These are phyloP conservation scores for Lachnellula suecica DNA, from an alignment of 2,329 filamentous ascomycete genomes.

Conservation along the genomic window DNA sequence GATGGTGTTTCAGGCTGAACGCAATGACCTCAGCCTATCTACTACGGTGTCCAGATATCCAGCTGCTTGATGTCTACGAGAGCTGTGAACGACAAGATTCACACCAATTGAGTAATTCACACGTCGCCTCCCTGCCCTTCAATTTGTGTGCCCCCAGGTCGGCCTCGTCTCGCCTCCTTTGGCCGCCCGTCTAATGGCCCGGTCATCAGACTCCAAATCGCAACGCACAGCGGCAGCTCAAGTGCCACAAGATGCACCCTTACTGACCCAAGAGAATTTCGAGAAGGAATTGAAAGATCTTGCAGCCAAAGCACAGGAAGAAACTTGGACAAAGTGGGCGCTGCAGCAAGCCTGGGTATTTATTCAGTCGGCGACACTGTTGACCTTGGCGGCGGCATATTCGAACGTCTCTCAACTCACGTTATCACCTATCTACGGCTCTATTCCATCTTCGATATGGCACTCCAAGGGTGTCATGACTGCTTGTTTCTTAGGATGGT, in stretches of 20 bases:
- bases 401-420: constrained; percentile 72
- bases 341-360: constrained; percentile 28
- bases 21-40: constrained; percentile 6
- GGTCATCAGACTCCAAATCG: constrained; percentile 2
- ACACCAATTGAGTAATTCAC: background rate
- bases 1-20: constrained; percentile 12
- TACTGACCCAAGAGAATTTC: constrained; percentile 34
- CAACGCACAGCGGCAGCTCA: background rate
- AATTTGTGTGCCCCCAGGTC: background rate
- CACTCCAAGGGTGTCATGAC: constrained; percentile 67
- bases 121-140: background rate
- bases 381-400: constrained; percentile 59
- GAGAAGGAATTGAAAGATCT: constrained; percentile 34
- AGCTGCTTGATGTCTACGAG: background rate
- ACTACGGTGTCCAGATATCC: constrained; percentile 1
- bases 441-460: constrained; percentile 72
- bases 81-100: too few species aligned
- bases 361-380: constrained; percentile 41
- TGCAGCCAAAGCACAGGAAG: constrained; percentile 32
- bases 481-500: constrained; percentile 70
- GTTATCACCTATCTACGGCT: constrained; percentile 85
- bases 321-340: constrained; percentile 31
- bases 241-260: constrained; percentile 16
- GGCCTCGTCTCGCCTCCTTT: background rate
- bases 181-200: constrained; percentile 7